Conservation (phyloP, 2,329 filamentous ascomycete genomes). For the Sclerotinia spermophila region DNA sequence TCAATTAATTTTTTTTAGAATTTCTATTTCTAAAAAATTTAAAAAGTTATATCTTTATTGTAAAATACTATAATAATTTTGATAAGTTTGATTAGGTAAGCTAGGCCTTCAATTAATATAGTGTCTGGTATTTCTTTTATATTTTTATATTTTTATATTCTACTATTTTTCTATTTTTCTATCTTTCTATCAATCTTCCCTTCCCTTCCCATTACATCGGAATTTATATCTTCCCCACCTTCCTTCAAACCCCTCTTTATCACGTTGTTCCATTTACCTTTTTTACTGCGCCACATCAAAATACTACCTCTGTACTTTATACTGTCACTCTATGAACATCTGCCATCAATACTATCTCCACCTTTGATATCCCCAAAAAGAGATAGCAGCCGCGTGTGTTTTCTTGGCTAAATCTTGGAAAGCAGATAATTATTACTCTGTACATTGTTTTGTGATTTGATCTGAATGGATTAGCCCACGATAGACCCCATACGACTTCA, state of each 20-base stretch:
- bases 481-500: not conserved
- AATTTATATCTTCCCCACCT: not conserved
- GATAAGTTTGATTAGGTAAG: too few species aligned
- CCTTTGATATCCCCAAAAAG: not conserved
- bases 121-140: too few species aligned
- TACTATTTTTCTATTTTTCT: not conserved
- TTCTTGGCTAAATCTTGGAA: not conserved
- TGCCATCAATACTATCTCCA: not conserved
- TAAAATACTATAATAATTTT: too few species aligned
- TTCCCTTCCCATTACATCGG: not conserved
- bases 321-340: not conserved
- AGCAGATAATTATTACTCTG: not conserved
- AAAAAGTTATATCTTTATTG: too few species aligned
- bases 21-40: too few species aligned
- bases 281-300: slow-evolving; percentile 14
- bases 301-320: too few species aligned
- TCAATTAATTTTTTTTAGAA: too few species aligned
- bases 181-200: not conserved
- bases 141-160: not conserved
- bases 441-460: not conserved
- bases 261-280: not conserved
- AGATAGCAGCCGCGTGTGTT: not conserved
- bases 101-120: too few species aligned
- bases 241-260: slow-evolving; percentile 12
- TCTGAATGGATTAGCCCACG: not conserved